Base-by-base conservation (phyloP, 768 basidiomycete species). In the Collybia sp. region DNA sequence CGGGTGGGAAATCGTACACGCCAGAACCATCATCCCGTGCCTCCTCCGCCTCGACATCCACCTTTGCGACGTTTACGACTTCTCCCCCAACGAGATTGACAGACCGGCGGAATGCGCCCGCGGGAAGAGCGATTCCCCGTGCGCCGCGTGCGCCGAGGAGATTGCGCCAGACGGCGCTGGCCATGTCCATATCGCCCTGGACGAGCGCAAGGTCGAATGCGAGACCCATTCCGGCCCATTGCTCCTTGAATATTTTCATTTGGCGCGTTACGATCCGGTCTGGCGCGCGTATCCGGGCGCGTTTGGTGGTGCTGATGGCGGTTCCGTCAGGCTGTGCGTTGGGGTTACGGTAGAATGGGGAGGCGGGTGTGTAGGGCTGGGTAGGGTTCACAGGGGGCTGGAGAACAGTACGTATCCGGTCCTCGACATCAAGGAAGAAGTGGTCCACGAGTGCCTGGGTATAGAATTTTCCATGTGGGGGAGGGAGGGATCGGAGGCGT, bases 371-470 rank as follows among this genome's bases (percentile, higher is more conserved):
- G 60, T 80, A 77, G 11, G 75, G 75, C 36, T 55, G 49, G 10
- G 56, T 52, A 16, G 72, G 71, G n/a, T n/a, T 59, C 8, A 61
- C 43, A 10, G 61, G 72, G 5, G 86, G 83, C 44, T 85, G 84
- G 36, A 92, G 80, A 20, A 93, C 84, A 4, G 77, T 68, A 15
- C 93, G 85, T 40, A 97, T 82, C 45, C 93, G 86, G 58, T 89
- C 87, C 59, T 97, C 95, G 51, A 91, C 79, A 61, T 97, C 91
- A 53, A 92, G 70, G 73, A 97, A 98, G 70, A 94, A 96, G 68
- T 96, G 93, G 63, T 95, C 93, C 51, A 96, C 76, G 49, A 97
- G 73, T 6, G 75, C 88, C 65, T 94, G 88, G 53, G 86, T 75
- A 67, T 87, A 88, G 49, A 76, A 61, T 53, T 69, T 68, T 17